Evolutionary conservation across 768 basidiomycete species (phyloP).

Genomic region (Roridomyces roridus): DNA sequence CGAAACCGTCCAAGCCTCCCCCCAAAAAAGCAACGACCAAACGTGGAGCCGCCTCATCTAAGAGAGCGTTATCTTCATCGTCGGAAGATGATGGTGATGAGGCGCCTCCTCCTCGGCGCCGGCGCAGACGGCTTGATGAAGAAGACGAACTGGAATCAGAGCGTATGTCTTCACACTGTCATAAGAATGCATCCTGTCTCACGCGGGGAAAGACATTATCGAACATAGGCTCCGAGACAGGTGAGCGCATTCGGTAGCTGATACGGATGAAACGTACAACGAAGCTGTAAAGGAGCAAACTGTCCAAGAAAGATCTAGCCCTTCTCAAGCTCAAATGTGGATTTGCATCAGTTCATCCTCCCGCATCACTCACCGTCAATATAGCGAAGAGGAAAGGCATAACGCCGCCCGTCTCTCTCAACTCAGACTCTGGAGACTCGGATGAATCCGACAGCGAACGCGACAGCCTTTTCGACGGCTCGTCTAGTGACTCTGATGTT

Average conservation of each 20-base stretch:
- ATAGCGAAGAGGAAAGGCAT: conserved; percentile 53
- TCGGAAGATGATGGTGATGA: conserved; percentile 1
- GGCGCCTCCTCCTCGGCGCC: background rate
- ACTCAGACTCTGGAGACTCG: conserved; percentile 36
- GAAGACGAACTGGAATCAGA: conserved; percentile 22
- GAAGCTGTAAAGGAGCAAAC: too few relatives aligned
- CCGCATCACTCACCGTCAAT: conserved; percentile 14
- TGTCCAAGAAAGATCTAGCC: conserved; percentile 69
- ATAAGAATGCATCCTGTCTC: background rate
- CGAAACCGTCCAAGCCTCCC: too few relatives aligned
- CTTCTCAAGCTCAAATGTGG: conserved; percentile 61
- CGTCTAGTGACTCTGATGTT: conserved; percentile 46
- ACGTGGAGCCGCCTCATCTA: background rate
- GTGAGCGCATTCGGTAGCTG: too few relatives aligned
- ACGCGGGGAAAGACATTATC: conserved; percentile 57
- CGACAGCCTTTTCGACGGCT: conserved; percentile 43
- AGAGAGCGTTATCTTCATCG: background rate
- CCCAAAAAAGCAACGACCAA: background rate
- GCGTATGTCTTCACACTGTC: conserved; percentile 44
- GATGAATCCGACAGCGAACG: conserved; percentile 42
- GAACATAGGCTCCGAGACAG: conserved; percentile 65
- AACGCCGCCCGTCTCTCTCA: conserved; percentile 33
- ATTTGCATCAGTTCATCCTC: conserved; percentile 27
- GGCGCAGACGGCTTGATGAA: too few relatives aligned
- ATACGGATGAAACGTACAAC: too few relatives aligned